phyloP scores from a whole-genome alignment of 2,329 filamentous ascomycete species.

The Claviceps sp. region DNA sequence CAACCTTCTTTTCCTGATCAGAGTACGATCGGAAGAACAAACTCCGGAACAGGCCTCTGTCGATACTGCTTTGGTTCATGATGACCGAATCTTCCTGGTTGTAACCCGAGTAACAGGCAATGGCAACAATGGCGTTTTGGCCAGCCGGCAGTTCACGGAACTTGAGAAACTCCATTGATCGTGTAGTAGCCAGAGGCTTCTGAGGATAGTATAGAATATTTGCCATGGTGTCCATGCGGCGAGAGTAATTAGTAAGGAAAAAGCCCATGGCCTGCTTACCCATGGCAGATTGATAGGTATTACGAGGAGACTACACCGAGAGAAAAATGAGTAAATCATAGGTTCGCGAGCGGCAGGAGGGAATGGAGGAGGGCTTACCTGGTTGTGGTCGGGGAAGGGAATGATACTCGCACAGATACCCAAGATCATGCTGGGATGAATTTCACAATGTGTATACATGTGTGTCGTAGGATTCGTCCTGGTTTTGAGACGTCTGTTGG shows the following conservation, averaged over 20 bases:
- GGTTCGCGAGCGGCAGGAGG: not conserved
- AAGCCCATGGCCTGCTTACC: slow-evolving; percentile 99
- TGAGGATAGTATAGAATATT: slow-evolving; percentile 99
- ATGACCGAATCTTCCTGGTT: slow-evolving; percentile 99
- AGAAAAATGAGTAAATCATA: not conserved
- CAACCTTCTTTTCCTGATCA: slow-evolving; percentile 91
- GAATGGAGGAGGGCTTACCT: slow-evolving; percentile 33
- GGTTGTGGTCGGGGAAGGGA: slow-evolving; percentile 98
- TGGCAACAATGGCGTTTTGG: slow-evolving; percentile 96
- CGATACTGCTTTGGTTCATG: slow-evolving; percentile 99
- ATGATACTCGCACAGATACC: slow-evolving; percentile 99
- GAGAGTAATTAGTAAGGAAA: slow-evolving; percentile 91
- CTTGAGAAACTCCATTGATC: slow-evolving; percentile 97
- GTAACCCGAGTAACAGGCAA: slow-evolving; percentile 94
- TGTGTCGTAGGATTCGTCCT: slow-evolving; percentile 77
- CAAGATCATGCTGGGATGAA: slow-evolving; percentile 97
- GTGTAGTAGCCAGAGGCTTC: slow-evolving; percentile 88
- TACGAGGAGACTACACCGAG: slow-evolving; percentile 66
- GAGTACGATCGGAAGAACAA: slow-evolving; percentile 96
- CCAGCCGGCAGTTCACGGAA: slow-evolving; percentile 95
- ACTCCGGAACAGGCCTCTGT: slow-evolving; percentile 92
- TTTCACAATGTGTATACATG: slow-evolving; percentile 96
- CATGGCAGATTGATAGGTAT: slow-evolving; percentile 98
- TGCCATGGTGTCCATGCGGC: slow-evolving; percentile 98
- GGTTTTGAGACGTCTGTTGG: slow-evolving; percentile 78